Evolutionary conservation across 169 alveolate genomes (phyloP), one percentile per base, ranked within the genome.

Genomic region (Plasmodium berghei): DNA sequence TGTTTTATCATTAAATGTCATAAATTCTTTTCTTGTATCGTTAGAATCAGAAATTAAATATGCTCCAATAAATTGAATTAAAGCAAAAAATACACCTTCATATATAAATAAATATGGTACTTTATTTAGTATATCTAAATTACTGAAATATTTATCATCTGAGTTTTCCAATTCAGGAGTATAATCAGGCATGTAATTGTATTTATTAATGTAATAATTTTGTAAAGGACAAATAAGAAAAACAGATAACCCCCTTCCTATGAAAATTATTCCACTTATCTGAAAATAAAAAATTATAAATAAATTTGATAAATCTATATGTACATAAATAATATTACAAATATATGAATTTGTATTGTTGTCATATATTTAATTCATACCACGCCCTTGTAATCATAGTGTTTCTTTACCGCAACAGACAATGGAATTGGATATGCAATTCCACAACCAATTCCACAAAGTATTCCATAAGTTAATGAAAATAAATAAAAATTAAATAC

Each of bases 381-480:
- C 87, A 73, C 87, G 34, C 92, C 92, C 73, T 86, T 73, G 58
- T 46, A 52, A 55, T 86, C 87, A 40, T 45, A 73, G 73, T 86
- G 87, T 71, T 58, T 73, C 55, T 86, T 86, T 12, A 86, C 87
- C 2, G 92, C 92, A 55, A 86, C 87, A 9, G 88, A 73, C 28
- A 86, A 49, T 34, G 92, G 92, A 14, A 86, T 73, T 14, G 92
- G 92, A 28, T 86, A 86, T n/a, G 88, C 87, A 34, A 86, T 70
- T n/a, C 92, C 92, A 45, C 88, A 86, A 2, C 92, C 92, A 20
- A 86, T 72, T 10, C 92, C 92, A 16, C 92, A 86, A 26, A 86
- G 58, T 70, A 86, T 86, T 46, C 88, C 87, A 70, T 86, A 86
- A 24, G 92, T 73, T 87, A 86, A 70, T 46, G 56, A 67, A 80